A percentile compares a stretch with the other conserved stretches of the same genome.
These are phyloP conservation scores for Ilyonectria destructans DNA, from an alignment of 2,329 filamentous ascomycete species.

Conservation along the genomic window DNA sequence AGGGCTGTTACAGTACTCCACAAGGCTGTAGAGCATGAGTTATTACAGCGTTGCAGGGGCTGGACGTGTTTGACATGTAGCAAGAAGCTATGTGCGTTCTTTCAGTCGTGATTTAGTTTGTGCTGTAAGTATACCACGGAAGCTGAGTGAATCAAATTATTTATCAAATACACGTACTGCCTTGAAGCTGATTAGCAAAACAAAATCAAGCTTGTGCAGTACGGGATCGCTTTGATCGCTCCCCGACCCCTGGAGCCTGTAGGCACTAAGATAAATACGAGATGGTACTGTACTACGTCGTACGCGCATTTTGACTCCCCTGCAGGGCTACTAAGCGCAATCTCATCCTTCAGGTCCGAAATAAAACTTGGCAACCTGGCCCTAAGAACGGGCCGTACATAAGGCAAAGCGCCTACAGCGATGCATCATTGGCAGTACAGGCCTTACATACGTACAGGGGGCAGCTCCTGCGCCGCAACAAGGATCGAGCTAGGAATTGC, in stretches of 20 bases:
- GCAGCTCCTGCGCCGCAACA: slow-evolving; percentile 3
- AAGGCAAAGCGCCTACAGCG: not conserved
- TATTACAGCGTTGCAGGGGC: not conserved
- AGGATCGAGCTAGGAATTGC: slow-evolving; percentile 7
- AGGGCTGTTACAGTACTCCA: not conserved
- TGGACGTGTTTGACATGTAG: not conserved
- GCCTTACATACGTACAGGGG: not conserved
- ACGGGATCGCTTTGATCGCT: too few species aligned
- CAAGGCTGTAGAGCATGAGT: not conserved
- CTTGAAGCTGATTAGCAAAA: too few species aligned
- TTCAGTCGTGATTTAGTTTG: too few species aligned
- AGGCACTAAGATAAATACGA: not conserved
- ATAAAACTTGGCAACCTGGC: not conserved
- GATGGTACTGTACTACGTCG: not conserved
- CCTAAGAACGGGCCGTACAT: not conserved
- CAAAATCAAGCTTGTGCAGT: too few species aligned
- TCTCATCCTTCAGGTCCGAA: slow-evolving; percentile 10
- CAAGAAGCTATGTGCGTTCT: too few species aligned
- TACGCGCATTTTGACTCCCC: not conserved
- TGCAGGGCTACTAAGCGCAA: slow-evolving; percentile 13
- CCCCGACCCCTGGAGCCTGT: not conserved
- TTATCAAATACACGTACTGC: too few species aligned
- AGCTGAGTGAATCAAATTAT: too few species aligned
- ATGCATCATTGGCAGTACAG: not conserved
- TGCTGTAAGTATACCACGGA: too few species aligned